Conservation (phyloP, 106 monocot genomes). For the Platanthera guangdongensis region DNA sequence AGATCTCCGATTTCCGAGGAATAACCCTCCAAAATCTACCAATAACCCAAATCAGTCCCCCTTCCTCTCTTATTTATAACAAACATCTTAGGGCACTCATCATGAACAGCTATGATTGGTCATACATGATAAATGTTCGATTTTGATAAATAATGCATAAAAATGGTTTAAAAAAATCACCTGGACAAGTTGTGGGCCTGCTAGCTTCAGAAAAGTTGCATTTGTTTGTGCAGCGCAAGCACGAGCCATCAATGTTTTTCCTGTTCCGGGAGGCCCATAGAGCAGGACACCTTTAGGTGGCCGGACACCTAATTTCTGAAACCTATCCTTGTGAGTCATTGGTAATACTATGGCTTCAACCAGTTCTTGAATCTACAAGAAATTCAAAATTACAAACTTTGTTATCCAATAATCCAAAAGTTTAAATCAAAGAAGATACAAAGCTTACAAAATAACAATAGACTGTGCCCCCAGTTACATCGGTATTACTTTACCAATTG, state of each 20-base stretch:
- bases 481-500: no score
- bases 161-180: background rate
- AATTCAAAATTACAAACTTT: background rate
- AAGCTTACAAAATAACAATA: no score
- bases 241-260: slow-evolving; percentile 97
- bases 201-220: slow-evolving; percentile 93
- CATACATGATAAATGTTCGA: no score
- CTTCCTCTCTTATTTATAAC: no score
- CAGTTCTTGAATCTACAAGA: slow-evolving; percentile 90
- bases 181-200: slow-evolving; percentile 97
- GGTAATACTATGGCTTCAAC: slow-evolving; percentile 97
- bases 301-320: slow-evolving; percentile 84
- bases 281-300: slow-evolving; percentile 95
- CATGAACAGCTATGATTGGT: no score
- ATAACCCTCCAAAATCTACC: no score
- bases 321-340: slow-evolving; percentile 91
- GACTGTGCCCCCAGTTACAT: no score
- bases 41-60: no score
- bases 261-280: slow-evolving; percentile 94
- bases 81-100: no score
- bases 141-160: no score
- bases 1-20: no score
- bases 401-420: background rate
- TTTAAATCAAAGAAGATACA: no score
- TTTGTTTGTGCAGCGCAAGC: slow-evolving; percentile 98